Base-by-base conservation (phyloP, 768 basidiomycete genomes). In the Pulveroboletus sp. region DNA sequence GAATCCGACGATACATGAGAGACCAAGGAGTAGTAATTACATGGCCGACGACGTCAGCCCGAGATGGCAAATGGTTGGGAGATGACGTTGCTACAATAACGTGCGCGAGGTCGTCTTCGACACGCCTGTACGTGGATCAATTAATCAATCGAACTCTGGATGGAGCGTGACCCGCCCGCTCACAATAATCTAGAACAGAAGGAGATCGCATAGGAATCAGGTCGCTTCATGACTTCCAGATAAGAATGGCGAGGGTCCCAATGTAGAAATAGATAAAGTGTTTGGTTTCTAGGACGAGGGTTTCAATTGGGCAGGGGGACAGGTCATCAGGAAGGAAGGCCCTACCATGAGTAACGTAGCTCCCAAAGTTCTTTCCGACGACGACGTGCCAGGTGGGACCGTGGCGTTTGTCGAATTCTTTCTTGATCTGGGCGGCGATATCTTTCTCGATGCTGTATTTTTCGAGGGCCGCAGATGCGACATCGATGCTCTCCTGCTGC, bases 191-290 rank as follows among this genome's bases (percentile, higher is more conserved):
- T 63, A 58, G 49, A 46, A 46, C 44, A 46, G 43, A 43, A 39
- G 42, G 47, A 45, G 50, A 48, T 56, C 35, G 44, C 32, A 43
- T 51, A 46, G 15, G 40, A 35, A 18, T 21, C 47, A 21, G 38
- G 50, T 49, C 35, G 42, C 43, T 72, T 72, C 72, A 92, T 79
- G 90, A 92, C 75, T 91, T 93, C 90, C 90, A 93, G 74, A 93
- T 83, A 69, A 97, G 85, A 73, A 97, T 83, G 53, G 94, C 94
- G 61, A 94, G 84, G 32, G 85, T 75, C 49, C 91, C 93, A 67
- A 98, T 77, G 76, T 95, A 97, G 73, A 95, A 95, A 79, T 98
- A 98, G 74, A 98, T 93, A 74, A 98, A 98, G 68, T 96, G 89
- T 71, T 93, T 94, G 57, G 93, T 95, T 80, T 97, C 93, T 96